Evolutionary conservation across 148 eudicot species (phyloP).

Genomic region (Rhododendron henanense): DNA sequence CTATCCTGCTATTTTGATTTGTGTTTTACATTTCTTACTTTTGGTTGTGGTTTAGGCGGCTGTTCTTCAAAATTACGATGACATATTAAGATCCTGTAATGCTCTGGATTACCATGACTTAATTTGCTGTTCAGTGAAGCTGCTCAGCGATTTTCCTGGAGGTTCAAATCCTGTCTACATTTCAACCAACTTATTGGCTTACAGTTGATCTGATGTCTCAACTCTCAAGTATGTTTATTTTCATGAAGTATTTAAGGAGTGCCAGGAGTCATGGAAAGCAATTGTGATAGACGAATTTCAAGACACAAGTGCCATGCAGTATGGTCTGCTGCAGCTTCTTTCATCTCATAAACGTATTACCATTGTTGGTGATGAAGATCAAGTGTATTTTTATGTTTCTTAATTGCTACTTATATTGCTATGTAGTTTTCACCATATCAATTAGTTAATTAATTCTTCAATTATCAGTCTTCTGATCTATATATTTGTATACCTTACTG

Average conservation of each 20-base stretch:
- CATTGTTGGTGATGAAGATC: constrained; percentile 94
- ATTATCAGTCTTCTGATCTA: constrained; percentile 3
- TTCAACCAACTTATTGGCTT: neutral
- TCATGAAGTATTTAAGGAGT: constrained; percentile 55
- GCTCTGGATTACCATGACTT: constrained; percentile 94
- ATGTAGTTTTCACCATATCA: neutral
- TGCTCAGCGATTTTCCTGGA: constrained; percentile 74
- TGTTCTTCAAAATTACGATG: constrained; percentile 60
- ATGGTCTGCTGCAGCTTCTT: constrained; percentile 57
- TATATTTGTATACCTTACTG: constrained; percentile 16
- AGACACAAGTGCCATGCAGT: constrained; percentile 95
- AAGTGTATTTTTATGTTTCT: constrained; percentile 37
- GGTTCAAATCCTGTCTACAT: constrained; percentile 45
- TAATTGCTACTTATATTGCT: neutral
- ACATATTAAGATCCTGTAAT: constrained; percentile 70
- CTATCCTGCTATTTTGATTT: constrained; percentile 1
- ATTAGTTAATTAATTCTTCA: constrained; percentile 1
- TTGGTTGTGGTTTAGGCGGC: constrained; percentile 48
- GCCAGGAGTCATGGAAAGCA: constrained; percentile 83
- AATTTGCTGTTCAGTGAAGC: constrained; percentile 76
- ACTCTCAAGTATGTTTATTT: constrained; percentile 7
- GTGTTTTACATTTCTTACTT: constrained; percentile 10
- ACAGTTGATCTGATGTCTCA: constrained; percentile 2
- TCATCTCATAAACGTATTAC: constrained; percentile 82
- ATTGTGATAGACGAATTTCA: constrained; percentile 91